These are phyloP conservation scores for Nematocida sp. DNA, from an alignment of 371 early-diverging fungal genomes.

Conservation along the genomic window DNA sequence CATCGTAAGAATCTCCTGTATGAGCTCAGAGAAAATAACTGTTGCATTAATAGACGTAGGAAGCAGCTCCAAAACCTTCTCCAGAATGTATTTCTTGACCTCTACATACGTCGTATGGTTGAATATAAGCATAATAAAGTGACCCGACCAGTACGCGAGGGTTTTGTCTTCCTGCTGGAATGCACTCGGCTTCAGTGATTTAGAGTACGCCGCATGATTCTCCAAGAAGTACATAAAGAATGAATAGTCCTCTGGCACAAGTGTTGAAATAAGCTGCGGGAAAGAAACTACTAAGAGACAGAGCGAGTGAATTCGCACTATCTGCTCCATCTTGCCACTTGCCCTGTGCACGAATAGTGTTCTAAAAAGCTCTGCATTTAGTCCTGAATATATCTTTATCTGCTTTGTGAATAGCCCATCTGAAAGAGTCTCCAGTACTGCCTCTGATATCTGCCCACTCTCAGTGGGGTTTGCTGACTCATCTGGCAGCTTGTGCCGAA, in stretches of 20 bases:
- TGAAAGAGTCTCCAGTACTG: constrained; percentile 18
- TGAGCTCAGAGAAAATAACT: constrained; percentile 3
- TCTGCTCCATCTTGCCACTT: neutral
- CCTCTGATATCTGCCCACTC: constrained; percentile 18
- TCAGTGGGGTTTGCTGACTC: neutral
- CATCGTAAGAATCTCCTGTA: constrained; percentile 36
- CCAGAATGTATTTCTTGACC: constrained; percentile 17
- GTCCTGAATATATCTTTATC: constrained; percentile 2
- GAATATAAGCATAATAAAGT: constrained; percentile 21
- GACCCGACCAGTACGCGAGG: constrained; percentile 37
- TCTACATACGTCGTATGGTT: neutral
- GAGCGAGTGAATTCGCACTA: constrained; percentile 3
- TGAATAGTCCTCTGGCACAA: neutral
- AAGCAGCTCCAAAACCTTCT: neutral
- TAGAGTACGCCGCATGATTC: neutral
- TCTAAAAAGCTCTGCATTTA: constrained; percentile 19
- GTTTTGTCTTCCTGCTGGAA: constrained; percentile 9
- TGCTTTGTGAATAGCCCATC: constrained; percentile 30
- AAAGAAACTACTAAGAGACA: constrained; percentile 10
- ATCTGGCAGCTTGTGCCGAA: constrained; percentile 15
- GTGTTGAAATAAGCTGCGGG: constrained; percentile 17
- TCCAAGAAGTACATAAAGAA: neutral
- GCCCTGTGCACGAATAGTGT: neutral
- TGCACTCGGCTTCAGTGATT: neutral
- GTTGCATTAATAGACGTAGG: neutral